Percentiles rank a stretch among this genome's conserved stretches.
phyloP scores from a whole-genome alignment of 2,329 filamentous ascomycete genomes.

The Scedosporium minutisporum region DNA sequence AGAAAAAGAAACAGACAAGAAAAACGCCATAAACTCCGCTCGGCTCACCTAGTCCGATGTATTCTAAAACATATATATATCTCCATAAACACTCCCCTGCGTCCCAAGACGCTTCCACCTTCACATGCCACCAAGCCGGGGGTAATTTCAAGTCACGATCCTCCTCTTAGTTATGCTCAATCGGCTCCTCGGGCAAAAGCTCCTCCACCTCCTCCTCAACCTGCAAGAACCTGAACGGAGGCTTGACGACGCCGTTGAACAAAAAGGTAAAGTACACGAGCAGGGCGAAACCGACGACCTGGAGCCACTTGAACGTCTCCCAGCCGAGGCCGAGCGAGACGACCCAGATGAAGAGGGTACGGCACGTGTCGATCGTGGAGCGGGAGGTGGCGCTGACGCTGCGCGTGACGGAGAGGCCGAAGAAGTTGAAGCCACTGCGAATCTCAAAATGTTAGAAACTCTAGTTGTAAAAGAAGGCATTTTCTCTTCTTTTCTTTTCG shows the following conservation, averaged over 20 bases:
- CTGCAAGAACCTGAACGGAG: conserved; percentile 63
- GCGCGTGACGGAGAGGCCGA: conserved; percentile 86
- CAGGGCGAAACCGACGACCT: conserved; percentile 78
- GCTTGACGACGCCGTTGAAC: conserved; percentile 87
- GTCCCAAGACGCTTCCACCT: not conserved
- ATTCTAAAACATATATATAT: not conserved
- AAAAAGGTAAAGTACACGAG: conserved; percentile 95
- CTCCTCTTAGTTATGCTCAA: conserved; percentile 50
- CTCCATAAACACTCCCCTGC: not conserved
- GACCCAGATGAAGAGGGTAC: conserved; percentile 96
- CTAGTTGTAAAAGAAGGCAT: too few species aligned
- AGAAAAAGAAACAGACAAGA: not conserved
- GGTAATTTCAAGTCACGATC: not conserved
- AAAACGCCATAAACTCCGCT: not conserved
- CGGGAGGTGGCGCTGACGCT: conserved; percentile 84
- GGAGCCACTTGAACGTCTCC: conserved; percentile 97
- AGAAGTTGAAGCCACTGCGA: conserved; percentile 90
- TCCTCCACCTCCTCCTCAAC: conserved; percentile 46
- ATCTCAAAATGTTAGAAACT: conserved; percentile 8
- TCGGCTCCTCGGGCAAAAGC: conserved; percentile 71
- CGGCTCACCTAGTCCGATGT: not conserved
- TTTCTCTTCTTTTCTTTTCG: conserved; percentile 2
- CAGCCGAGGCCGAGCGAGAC: conserved; percentile 87
- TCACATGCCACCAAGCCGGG: too few species aligned
- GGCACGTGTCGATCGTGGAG: conserved; percentile 94